phyloP scores from a whole-genome alignment of 148 eudicot genomes.

The Polygonum aviculare region DNA sequence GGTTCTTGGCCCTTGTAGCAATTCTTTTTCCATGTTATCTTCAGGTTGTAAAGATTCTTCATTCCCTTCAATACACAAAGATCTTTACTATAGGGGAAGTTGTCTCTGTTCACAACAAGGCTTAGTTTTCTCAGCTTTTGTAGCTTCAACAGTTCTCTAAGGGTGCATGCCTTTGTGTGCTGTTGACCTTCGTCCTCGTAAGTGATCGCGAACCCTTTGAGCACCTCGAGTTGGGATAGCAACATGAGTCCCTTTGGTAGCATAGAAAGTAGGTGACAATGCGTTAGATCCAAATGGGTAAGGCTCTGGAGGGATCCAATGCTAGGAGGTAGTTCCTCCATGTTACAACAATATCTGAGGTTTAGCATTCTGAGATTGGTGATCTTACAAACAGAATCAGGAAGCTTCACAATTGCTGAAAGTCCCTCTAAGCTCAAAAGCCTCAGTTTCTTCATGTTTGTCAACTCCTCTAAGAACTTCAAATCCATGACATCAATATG shows the following conservation, averaged over 20 bases:
- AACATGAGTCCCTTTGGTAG: conserved; percentile 30
- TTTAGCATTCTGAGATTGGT: too few species aligned
- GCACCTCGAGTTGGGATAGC: conserved; percentile 29
- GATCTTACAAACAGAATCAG: too few species aligned
- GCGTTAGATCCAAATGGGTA: conserved; percentile 32
- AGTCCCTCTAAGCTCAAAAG: too few species aligned
- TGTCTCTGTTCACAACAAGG: conserved; percentile 21
- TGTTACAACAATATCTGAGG: too few species aligned
- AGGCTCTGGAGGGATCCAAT: too few species aligned
- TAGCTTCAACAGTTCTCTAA: conserved; percentile 23
- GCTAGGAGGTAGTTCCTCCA: too few species aligned
- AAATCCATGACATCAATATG: conserved; percentile 34
- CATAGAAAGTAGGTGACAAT: conserved; percentile 31
- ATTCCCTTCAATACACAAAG: background rate
- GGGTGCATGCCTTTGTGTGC: conserved; percentile 16
- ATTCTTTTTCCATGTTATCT: background rate
- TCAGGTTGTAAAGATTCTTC: background rate
- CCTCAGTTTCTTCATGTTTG: background rate
- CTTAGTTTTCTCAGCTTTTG: conserved; percentile 23
- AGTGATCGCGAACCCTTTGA: conserved; percentile 38
- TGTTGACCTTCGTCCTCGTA: background rate
- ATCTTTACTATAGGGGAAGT: conserved; percentile 11
- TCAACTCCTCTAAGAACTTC: conserved; percentile 18
- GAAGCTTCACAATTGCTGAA: too few species aligned
- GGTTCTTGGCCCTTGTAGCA: background rate